Evolutionary conservation across 2,329 filamentous ascomycete genomes (phyloP).

Genomic region (Plenodomus biglobosus): DNA sequence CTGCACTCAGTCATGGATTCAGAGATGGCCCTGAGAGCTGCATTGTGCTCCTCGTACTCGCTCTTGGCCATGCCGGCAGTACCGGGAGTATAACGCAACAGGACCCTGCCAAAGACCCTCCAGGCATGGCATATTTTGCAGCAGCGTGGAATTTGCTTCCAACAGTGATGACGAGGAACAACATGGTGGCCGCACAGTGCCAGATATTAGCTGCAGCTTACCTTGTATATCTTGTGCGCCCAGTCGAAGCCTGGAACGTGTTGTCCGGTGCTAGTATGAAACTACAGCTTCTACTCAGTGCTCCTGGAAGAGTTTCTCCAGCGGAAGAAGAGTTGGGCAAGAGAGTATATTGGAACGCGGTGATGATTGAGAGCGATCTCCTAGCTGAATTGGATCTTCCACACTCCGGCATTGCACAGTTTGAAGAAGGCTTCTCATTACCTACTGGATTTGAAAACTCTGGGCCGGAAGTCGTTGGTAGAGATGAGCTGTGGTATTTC

Average conservation of each 20-base stretch:
- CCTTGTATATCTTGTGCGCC: constrained; percentile 78
- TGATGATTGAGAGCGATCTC: constrained; percentile 77
- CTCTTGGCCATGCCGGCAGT: constrained; percentile 74
- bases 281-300: constrained; percentile 74
- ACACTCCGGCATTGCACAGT: constrained; percentile 79
- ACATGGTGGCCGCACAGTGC: constrained; percentile 75
- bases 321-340: constrained; percentile 73
- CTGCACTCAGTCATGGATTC: constrained; percentile 73
- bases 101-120: constrained; percentile 68
- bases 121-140: constrained; percentile 77
- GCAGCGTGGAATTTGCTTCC: constrained; percentile 78
- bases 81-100: constrained; percentile 75
- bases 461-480: constrained; percentile 67
- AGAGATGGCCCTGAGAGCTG: constrained; percentile 79
- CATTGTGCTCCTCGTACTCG: constrained; percentile 75
- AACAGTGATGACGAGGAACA: constrained; percentile 77
- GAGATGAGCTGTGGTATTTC: constrained; percentile 84
- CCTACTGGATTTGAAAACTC: constrained; percentile 73
- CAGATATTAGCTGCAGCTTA: constrained; percentile 80
- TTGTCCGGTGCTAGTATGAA: constrained; percentile 80
- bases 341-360: constrained; percentile 80
- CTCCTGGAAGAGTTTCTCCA: constrained; percentile 68
- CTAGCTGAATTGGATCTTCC: constrained; percentile 78
- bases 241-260: constrained; percentile 80
- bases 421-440: constrained; percentile 76